These are phyloP conservation scores for Yamadazyma aaseri DNA, from an alignment of 1,139 yeast species.

Conservation along the genomic window DNA sequence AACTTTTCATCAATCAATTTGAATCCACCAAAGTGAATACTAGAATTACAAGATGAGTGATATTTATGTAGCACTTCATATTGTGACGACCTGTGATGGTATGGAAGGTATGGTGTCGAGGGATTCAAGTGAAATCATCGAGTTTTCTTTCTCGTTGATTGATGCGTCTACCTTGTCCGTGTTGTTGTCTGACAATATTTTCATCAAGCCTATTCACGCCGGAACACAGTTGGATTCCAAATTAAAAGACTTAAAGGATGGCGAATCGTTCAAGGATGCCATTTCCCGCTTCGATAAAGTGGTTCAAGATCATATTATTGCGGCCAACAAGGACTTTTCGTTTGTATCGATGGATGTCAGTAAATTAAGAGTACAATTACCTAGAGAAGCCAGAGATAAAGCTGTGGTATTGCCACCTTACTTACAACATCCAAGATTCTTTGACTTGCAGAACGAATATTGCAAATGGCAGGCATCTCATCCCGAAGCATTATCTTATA, in stretches of 20 bases:
- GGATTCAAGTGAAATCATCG: slow-evolving; percentile 66
- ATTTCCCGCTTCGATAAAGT: slow-evolving; percentile 50
- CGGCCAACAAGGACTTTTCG: slow-evolving; percentile 53
- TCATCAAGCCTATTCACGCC: slow-evolving; percentile 64
- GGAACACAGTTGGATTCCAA: slow-evolving; percentile 51
- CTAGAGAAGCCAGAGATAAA: slow-evolving; percentile 80
- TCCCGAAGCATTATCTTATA: slow-evolving; percentile 58
- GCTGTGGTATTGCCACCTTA: slow-evolving; percentile 70
- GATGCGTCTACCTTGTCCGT: slow-evolving; percentile 36
- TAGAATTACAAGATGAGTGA: slow-evolving; percentile 45
- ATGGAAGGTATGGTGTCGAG: slow-evolving; percentile 55
- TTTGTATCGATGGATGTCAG: slow-evolving; percentile 67
- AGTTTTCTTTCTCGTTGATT: slow-evolving; percentile 61
- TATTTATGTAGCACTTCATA: slow-evolving; percentile 59
- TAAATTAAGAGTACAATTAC: slow-evolving; percentile 73
- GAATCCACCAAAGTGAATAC: too few relatives aligned
- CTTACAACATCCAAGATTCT: slow-evolving; percentile 71
- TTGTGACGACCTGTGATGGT: slow-evolving; percentile 71
- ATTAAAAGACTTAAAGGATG: slow-evolving; percentile 62
- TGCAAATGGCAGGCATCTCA: slow-evolving; percentile 64
- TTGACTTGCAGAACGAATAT: slow-evolving; percentile 75
- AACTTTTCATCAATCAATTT: background rate
- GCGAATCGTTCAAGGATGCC: slow-evolving; percentile 60
- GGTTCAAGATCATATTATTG: slow-evolving; percentile 43
- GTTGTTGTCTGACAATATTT: slow-evolving; percentile 39